Percentiles rank a stretch among this genome's conserved stretches.
Conservation (phyloP, 1,139 yeast species). For the Candida sp. region DNA sequence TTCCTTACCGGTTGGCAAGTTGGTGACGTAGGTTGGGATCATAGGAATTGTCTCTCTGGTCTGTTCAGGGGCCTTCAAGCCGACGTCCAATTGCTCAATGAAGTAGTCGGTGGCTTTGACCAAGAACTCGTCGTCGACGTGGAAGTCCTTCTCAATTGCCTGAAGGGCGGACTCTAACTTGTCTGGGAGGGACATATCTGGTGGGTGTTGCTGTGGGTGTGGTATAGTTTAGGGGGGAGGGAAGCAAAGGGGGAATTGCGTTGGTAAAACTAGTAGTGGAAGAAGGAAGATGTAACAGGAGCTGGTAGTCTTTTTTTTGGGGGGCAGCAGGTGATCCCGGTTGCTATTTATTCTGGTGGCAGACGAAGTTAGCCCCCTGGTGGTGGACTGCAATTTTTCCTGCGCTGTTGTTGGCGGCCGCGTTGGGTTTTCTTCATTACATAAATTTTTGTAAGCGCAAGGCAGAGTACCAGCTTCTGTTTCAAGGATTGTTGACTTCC, state of each 20-base stretch:
- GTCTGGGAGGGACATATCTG: conserved; percentile 13
- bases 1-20: conserved; percentile 83
- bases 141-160: conserved; percentile 58
- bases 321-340: background rate
- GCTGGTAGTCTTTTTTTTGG: background rate
- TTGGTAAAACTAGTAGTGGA: no score
- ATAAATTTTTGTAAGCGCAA: background rate
- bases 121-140: conserved; percentile 54
- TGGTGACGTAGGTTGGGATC: conserved; percentile 88
- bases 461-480: background rate
- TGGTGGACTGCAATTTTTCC: no score
- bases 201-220: background rate
- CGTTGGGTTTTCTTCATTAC: background rate
- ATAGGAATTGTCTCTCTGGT: conserved; percentile 67
- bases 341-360: background rate
- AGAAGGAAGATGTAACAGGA: no score
- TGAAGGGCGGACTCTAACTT: conserved; percentile 40
- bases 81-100: conserved; percentile 62
- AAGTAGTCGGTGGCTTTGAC: conserved; percentile 67
- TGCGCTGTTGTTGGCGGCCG: background rate
- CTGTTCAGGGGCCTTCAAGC: conserved; percentile 47
- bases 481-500: background rate
- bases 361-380: no score
- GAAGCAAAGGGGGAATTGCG: background rate
- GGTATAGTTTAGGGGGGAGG: background rate